A percentile compares a stretch with the other conserved stretches of the same genome.
Evolutionary conservation across 176 grass and related monocot species (phyloP).

Genomic region (Alopecurus myosuroides): DNA sequence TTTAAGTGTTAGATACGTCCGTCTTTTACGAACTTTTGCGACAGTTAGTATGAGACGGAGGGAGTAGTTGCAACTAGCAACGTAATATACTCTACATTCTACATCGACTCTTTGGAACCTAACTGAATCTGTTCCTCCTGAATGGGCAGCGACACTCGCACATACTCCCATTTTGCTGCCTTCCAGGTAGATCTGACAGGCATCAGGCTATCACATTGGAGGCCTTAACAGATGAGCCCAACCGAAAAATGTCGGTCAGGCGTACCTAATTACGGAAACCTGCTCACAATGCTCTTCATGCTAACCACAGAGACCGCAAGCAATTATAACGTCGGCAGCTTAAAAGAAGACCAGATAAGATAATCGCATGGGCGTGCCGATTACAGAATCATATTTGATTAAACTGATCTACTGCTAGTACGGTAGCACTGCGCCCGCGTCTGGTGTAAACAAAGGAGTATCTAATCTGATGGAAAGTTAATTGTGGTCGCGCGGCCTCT

Average conservation of each 20-base stretch:
- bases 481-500: neutral
- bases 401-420: neutral
- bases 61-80: too few relatives aligned
- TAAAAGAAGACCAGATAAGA: neutral
- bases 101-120: too few relatives aligned
- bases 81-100: too few relatives aligned
- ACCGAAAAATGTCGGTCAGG: neutral
- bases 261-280: neutral
- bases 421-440: neutral
- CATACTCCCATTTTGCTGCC: neutral
- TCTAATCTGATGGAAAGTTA: neutral
- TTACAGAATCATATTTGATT: neutral
- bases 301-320: neutral
- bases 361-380: neutral
- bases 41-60: too few relatives aligned
- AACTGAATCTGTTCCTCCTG: neutral
- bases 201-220: neutral
- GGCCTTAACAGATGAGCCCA: neutral
- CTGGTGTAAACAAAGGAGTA: neutral
- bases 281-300: neutral
- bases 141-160: neutral
- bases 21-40: too few relatives aligned
- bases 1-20: too few relatives aligned
- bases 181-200: neutral
- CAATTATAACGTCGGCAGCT: neutral